A percentile compares a stretch with the other conserved stretches of the same genome.
These are phyloP conservation scores for Lagenidium giganteum DNA, from an alignment of 352 stramenopile genomes.

Conservation along the genomic window DNA sequence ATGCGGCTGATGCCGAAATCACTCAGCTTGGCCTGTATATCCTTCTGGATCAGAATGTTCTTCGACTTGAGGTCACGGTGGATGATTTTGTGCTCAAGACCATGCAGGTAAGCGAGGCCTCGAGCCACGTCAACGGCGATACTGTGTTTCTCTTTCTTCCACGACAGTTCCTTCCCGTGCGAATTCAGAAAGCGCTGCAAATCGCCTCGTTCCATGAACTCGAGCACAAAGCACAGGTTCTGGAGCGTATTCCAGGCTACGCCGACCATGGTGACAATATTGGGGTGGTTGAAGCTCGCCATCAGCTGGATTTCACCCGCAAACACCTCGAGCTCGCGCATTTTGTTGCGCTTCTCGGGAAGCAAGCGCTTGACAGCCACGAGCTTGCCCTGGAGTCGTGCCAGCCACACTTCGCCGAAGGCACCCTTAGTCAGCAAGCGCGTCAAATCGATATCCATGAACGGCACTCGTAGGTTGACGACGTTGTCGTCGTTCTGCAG, in stretches of 20 bases:
- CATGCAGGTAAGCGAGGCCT: slow-evolving; percentile 23
- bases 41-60: slow-evolving; percentile 7
- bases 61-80: slow-evolving; percentile 18
- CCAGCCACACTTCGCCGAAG: slow-evolving; percentile 50
- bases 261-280: slow-evolving; percentile 32
- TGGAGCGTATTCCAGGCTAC: slow-evolving; percentile 24
- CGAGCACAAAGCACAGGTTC: slow-evolving; percentile 22
- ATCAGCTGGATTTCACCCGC: slow-evolving; percentile 46
- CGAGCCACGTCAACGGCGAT: slow-evolving; percentile 22
- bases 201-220: slow-evolving; percentile 24
- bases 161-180: slow-evolving; percentile 12
- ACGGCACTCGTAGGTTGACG: slow-evolving; percentile 24
- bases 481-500: slow-evolving; percentile 20
- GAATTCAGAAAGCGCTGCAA: no score
- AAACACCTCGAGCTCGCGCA: no score
- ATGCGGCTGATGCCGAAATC: slow-evolving; percentile 33
- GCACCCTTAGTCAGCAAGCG: slow-evolving; percentile 33
- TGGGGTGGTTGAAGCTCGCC: slow-evolving; percentile 27
- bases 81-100: slow-evolving; percentile 1
- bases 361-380: slow-evolving; percentile 47
- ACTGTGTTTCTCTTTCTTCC: slow-evolving; percentile 1
- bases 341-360: no score
- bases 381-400: slow-evolving; percentile 21
- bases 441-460: no score
- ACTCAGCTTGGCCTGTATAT: slow-evolving; percentile 26